These are phyloP conservation scores for Poa pratensis DNA, from an alignment of 176 grass and related monocot genomes.

Conservation along the genomic window DNA sequence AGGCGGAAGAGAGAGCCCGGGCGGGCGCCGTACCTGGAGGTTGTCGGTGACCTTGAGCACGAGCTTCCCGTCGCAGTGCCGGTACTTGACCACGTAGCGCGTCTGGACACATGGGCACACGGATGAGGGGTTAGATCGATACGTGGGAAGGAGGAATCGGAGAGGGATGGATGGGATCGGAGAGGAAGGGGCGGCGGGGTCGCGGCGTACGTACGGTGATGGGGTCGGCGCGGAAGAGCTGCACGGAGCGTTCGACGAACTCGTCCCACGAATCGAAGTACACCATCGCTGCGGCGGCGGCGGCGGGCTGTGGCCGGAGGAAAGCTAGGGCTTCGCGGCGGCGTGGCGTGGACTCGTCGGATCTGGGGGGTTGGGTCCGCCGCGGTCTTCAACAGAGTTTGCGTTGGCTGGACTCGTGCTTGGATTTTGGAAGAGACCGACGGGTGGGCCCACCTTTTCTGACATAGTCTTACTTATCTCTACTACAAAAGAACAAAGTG, in stretches of 20 bases:
- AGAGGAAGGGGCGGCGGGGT: not conserved
- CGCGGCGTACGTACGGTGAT: slow-evolving; percentile 59
- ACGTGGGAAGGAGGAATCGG: not conserved
- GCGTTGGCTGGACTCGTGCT: too few species aligned
- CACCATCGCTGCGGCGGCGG: slow-evolving; percentile 61
- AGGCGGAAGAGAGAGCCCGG: not conserved
- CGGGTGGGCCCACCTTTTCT: too few species aligned
- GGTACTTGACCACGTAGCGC: slow-evolving; percentile 85
- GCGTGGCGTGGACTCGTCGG: slow-evolving; percentile 19
- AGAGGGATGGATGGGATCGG: not conserved
- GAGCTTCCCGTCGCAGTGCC: slow-evolving; percentile 95
- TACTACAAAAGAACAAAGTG: too few species aligned
- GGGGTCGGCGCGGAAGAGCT: slow-evolving; percentile 89
- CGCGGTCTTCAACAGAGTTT: too few species aligned
- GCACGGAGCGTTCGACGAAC: slow-evolving; percentile 86
- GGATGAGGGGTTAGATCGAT: slow-evolving; percentile 10
- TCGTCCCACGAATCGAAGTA: slow-evolving; percentile 95
- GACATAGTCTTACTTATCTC: too few species aligned
- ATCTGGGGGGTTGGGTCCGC: too few species aligned
- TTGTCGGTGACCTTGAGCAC: slow-evolving; percentile 98
- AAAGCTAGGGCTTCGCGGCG: not conserved
- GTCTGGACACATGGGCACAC: slow-evolving; percentile 44
- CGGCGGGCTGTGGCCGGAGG: not conserved
- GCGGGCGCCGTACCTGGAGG: slow-evolving; percentile 50
- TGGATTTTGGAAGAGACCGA: too few species aligned